Conservation (phyloP, 192 early-diverging fungal species). For the Umbelopsis sp. region DNA sequence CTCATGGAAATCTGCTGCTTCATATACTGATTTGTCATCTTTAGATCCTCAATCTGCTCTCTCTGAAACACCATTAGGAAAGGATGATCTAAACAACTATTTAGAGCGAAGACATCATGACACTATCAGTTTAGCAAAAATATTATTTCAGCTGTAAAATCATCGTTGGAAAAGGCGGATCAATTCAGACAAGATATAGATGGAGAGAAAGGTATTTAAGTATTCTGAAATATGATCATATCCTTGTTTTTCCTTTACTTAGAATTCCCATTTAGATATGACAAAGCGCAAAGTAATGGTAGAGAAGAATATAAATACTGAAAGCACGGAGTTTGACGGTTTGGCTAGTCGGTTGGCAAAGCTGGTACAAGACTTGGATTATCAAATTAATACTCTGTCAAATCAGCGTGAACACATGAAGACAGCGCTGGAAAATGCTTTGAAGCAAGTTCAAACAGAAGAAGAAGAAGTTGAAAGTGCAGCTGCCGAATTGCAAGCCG, state of each 20-base stretch:
- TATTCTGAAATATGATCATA: no score
- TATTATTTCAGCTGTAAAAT: not conserved
- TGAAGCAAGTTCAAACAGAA: constrained; percentile 41
- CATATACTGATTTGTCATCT: no score
- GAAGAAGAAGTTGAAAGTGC: constrained; percentile 40
- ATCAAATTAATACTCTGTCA: constrained; percentile 20
- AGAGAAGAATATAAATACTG: not conserved
- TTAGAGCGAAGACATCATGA: not conserved
- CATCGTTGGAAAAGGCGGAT: not conserved
- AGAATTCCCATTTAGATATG: not conserved
- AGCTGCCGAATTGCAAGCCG: constrained; percentile 39
- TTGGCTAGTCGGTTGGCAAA: not conserved
- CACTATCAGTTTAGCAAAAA: not conserved
- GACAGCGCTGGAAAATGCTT: constrained; percentile 35
- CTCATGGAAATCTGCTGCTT: no score
- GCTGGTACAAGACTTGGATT: not conserved
- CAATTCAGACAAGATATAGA: not conserved
- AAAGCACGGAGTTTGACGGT: not conserved
- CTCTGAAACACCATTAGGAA: not conserved
- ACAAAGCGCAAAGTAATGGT: not conserved
- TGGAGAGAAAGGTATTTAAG: not conserved
- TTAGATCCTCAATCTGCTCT: not conserved
- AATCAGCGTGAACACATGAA: constrained; percentile 39
- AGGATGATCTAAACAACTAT: not conserved
- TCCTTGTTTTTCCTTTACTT: not conserved